Base-by-base conservation (phyloP, 1,284 basidiomycete genomes). In the Sanghuangporus baumii region DNA sequence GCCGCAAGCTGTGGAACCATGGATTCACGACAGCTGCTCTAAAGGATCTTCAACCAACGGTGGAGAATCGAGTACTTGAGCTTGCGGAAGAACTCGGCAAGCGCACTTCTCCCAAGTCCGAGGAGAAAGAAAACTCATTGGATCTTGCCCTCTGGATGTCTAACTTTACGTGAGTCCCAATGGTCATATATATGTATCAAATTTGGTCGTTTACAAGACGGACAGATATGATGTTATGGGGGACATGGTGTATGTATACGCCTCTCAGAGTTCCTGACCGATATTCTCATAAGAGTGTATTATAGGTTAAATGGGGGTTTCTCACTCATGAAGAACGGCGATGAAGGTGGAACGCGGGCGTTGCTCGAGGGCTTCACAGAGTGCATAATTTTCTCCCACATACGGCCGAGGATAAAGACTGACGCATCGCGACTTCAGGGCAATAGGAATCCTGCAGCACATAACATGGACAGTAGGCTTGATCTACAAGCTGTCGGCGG, bases 1-100 rank as follows among this genome's bases (percentile, higher is more conserved):
- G 75, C 34, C 75, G 79, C 36, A 73, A 72, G 58, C 71, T 73
- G 8, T 81, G 80, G 80, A 76, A 73, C 62, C 71, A 73, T 43
- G 79, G 73, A 6, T 78, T 80, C 66, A 74, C 69, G 55, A 70
- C 71, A 5, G 67, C 70, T 23, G 69, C 77, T 8, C 62, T 81
- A 18, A 75, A 70, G 63, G 75, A 74, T 31, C 80, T 79, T 61
- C 70, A 76, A 58, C 72, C 73, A 0, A 61, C 76, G 31, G 65
- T 79, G 55, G 64, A 67, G 38, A 63, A 64, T 34, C 70, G 76
- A n/a, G 71, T 72, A 9, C 66, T 54, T 11, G 74, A 79, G 61
- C 68, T 81, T 6, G 67, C 74, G 1, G 69, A 73, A 43, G 59
- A 64, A 20, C 66, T 81, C 14, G 66, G 63, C 5, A 56, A 40